A percentile compares a stretch with the other conserved stretches of the same genome.
phyloP scores from a whole-genome alignment of 176 grass and related monocot species.

The Guadua angustifolia region DNA sequence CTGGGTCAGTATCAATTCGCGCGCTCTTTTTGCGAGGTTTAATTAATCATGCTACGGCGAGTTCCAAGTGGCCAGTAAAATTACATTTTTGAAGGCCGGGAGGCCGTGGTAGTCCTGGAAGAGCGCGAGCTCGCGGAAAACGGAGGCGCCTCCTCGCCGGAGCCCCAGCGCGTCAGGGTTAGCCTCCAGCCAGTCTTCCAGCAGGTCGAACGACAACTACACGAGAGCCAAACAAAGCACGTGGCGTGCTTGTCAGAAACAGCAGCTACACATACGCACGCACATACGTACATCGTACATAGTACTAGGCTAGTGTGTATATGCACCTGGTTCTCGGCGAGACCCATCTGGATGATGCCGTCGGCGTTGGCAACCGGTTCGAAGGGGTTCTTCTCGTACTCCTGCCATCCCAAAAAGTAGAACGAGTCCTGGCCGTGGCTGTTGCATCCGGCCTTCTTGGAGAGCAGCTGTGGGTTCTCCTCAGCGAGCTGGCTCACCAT shows the following conservation, averaged over 20 bases:
- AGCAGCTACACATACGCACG: background rate
- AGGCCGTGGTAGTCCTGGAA: conserved; percentile 98
- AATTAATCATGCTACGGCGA: background rate
- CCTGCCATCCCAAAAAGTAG: conserved; percentile 92
- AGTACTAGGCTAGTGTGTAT: background rate
- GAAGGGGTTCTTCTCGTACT: conserved; percentile 88
- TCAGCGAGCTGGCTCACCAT: conserved; percentile 55
- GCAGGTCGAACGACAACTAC: conserved; percentile 88
- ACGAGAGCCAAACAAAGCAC: background rate
- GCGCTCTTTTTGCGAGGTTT: background rate
- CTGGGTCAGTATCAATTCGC: background rate
- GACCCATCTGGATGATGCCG: conserved; percentile 99
- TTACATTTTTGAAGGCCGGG: conserved; percentile 86
- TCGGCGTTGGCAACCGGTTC: conserved; percentile 58
- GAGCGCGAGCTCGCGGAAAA: conserved; percentile 92
- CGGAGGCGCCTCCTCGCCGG: conserved; percentile 53
- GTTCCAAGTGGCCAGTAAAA: conserved; percentile 9
- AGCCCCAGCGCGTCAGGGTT: conserved; percentile 73
- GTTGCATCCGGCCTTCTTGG: conserved; percentile 81
- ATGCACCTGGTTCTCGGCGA: conserved; percentile 84
- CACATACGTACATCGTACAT: background rate
- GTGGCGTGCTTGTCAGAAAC: background rate
- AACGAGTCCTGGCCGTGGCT: conserved; percentile 84
- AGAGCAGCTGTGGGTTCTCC: conserved; percentile 56
- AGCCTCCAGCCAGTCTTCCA: conserved; percentile 77